phyloP scores from a whole-genome alignment of 116 monocot species.

The Trichopus zeylanicus region DNA sequence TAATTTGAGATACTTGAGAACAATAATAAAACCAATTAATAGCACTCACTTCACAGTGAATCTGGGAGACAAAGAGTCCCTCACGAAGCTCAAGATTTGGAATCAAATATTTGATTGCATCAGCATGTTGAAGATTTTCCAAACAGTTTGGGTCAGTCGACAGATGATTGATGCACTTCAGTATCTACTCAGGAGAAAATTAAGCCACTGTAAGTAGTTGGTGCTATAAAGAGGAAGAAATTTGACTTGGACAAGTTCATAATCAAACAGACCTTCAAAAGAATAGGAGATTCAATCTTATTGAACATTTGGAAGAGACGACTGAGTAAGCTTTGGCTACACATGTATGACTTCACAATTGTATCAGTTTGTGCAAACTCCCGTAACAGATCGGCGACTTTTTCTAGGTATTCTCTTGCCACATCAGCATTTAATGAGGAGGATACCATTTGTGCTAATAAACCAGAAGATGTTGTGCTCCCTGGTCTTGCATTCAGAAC shows the following conservation, averaged over 20 bases:
- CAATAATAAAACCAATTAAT: background rate
- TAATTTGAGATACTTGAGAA: background rate
- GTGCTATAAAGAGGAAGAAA: background rate
- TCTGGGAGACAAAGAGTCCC: constrained; percentile 66
- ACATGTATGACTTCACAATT: constrained; percentile 77
- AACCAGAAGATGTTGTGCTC: constrained; percentile 90
- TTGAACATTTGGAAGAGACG: constrained; percentile 98
- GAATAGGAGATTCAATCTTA: constrained; percentile 89
- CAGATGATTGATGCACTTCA: constrained; percentile 91
- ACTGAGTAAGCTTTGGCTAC: constrained; percentile 70
- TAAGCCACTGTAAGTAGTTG: background rate
- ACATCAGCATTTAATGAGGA: constrained; percentile 75
- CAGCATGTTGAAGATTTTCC: constrained; percentile 86
- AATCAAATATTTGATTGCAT: constrained; percentile 94
- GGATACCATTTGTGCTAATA: constrained; percentile 93
- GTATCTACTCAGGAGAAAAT: constrained; percentile 36
- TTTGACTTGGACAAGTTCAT: background rate
- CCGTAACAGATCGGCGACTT: constrained; percentile 89
- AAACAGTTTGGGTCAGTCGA: constrained; percentile 91
- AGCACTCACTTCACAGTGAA: constrained; percentile 74
- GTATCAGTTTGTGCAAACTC: constrained; percentile 80
- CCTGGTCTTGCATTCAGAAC: constrained; percentile 90
- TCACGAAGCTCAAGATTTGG: constrained; percentile 91
- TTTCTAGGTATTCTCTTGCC: constrained; percentile 93
- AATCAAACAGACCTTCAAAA: constrained; percentile 58